Conservation (phyloP, 2,329 filamentous ascomycete genomes). For the Plectosphaerella sp. region DNA sequence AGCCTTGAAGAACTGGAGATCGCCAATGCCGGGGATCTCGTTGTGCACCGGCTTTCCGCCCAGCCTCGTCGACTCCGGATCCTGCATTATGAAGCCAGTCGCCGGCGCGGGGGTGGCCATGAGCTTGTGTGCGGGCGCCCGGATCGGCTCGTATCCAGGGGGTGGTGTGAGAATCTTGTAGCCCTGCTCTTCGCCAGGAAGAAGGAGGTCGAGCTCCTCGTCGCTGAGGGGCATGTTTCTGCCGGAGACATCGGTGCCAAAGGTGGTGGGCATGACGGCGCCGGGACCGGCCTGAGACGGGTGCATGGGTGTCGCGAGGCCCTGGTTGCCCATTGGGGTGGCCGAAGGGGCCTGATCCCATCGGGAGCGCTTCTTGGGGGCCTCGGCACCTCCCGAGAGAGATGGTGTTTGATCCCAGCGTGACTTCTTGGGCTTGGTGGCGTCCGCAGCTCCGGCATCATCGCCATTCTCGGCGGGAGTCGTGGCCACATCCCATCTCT, state of each 20-base stretch:
- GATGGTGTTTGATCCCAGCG: slow-evolving; percentile 83
- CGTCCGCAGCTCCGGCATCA: slow-evolving; percentile 40
- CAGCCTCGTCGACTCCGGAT: slow-evolving; percentile 77
- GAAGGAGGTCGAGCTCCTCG: slow-evolving; percentile 87
- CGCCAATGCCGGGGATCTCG: slow-evolving; percentile 92
- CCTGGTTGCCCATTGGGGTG: slow-evolving; percentile 68
- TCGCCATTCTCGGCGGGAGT: slow-evolving; percentile 47
- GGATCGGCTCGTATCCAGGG: slow-evolving; percentile 83
- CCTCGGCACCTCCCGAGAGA: slow-evolving; percentile 48
- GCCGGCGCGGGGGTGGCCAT: slow-evolving; percentile 70
- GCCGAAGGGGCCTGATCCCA: slow-evolving; percentile 90
- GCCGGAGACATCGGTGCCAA: slow-evolving; percentile 75
- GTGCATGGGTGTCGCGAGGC: slow-evolving; percentile 75
- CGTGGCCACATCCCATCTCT: slow-evolving; percentile 85
- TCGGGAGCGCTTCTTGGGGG: slow-evolving; percentile 71
- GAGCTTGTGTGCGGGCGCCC: slow-evolving; percentile 70
- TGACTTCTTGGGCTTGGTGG: slow-evolving; percentile 68
- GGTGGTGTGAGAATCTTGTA: slow-evolving; percentile 91
- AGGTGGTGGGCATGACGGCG: slow-evolving; percentile 52
- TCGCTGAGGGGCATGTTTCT: slow-evolving; percentile 84
- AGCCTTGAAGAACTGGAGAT: slow-evolving; percentile 96
- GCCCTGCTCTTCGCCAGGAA: slow-evolving; percentile 82
- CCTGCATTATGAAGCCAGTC: slow-evolving; percentile 94
- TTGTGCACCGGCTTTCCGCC: slow-evolving; percentile 89
- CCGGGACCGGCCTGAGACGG: slow-evolving; percentile 54